phyloP scores from a whole-genome alignment of 2,329 filamentous ascomycete genomes.

The Zalaria sp. region DNA sequence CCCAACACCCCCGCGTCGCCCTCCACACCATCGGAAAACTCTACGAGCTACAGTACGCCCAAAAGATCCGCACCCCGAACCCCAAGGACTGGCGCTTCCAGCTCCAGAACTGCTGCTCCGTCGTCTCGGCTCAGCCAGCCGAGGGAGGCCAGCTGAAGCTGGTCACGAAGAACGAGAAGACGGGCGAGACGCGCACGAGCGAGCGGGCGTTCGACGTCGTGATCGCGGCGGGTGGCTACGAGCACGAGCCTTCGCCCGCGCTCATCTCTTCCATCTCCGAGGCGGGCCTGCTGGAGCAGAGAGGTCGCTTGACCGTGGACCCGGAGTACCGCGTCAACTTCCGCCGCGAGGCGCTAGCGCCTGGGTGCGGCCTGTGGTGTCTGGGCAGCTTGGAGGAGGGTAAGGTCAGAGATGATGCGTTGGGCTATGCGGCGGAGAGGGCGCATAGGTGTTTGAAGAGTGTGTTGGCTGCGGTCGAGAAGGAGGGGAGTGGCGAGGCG shows the following conservation, averaged over 20 bases:
- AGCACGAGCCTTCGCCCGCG: not conserved
- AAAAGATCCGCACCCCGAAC: slow-evolving; percentile 9
- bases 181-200: slow-evolving; percentile 5
- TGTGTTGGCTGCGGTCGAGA: slow-evolving; percentile 6
- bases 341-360: slow-evolving; percentile 6
- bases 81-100: slow-evolving; percentile 10
- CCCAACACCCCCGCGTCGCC: slow-evolving; percentile 8
- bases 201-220: slow-evolving; percentile 9
- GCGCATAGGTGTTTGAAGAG: slow-evolving; percentile 7
- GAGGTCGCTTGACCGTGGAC: slow-evolving; percentile 8
- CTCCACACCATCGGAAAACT: slow-evolving; percentile 10
- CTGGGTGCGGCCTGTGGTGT: slow-evolving; percentile 11
- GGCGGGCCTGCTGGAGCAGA: slow-evolving; percentile 7
- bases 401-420: slow-evolving; percentile 9
- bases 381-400: slow-evolving; percentile 10
- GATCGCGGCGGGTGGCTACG: slow-evolving; percentile 10
- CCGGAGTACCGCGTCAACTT: slow-evolving; percentile 12
- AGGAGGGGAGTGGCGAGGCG: slow-evolving; percentile 2
- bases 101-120: slow-evolving; percentile 5
- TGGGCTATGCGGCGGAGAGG: slow-evolving; percentile 10
- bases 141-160: slow-evolving; percentile 7
- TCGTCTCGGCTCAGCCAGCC: slow-evolving; percentile 6
- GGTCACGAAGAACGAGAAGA: slow-evolving; percentile 6
- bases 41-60: slow-evolving; percentile 12
- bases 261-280: slow-evolving; percentile 3